Evolutionary conservation across 495 filamentous ascomycete genomes (phyloP), one percentile per base, ranked within the genome.

Genomic region (Daldinia grandis): DNA sequence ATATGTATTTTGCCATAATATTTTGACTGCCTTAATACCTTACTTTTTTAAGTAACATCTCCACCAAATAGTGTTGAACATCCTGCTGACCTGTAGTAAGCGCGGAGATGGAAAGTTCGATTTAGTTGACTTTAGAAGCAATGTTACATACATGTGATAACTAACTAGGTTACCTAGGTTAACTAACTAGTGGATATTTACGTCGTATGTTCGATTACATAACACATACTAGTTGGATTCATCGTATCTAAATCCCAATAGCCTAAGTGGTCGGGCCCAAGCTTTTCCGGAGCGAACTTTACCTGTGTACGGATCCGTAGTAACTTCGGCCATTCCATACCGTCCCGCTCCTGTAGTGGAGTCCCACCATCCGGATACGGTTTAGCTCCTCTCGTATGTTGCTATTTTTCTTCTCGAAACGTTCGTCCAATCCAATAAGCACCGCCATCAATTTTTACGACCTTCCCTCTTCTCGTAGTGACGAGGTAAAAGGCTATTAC

Each of bases 321-420:
- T 35, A 35, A 1, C 33, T 35, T 35, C 33, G 33, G 33, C 33
- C 33, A 54, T 38, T 24, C 38, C 58, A 40, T 57, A 10, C 51
- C 51, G n/a, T 7, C 38, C 35, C 42, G 8, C 24, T n/a, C 19
- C 28, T 35, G 2, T 28, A 31, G 19, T n/a, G 27, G 10, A 12
- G 10, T 21, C 30, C 14, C 28, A 61, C 54, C 25, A 58, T 15
- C 56, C 9, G 19, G 51, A 60, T 50, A 10, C 6, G 53, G 51
- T 65, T 47, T 70, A 70, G 62, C 21, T 12, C 10, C 6, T 1
- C 4, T 19, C 28, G 6, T 10, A n/a, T 53, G 31, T 59, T 66
- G 51, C 62, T 66, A 71, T 71, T 66, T 71, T 62, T 30, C 5
- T 24, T 62, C 21, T 44, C 24, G 53, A 55, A 68, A 50, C 58